Base-by-base conservation (phyloP, 164 flowering plant genomes). In the Aristolochia contorta region DNA sequence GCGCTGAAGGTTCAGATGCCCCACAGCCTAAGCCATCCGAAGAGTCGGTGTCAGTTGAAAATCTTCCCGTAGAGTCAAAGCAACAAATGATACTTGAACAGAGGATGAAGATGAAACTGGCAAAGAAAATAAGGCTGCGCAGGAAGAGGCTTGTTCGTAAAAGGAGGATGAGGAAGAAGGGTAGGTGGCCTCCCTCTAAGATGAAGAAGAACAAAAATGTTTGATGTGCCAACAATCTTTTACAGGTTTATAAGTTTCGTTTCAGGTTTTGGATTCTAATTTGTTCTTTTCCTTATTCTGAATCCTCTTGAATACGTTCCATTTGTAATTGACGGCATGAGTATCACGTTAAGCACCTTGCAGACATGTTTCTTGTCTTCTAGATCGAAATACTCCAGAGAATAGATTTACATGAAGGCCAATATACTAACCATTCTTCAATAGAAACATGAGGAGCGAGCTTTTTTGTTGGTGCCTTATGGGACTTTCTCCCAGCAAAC, bases 141-240 rank as follows among this genome's bases (percentile, higher is more conserved):
- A 82, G 98, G 65, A 89, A 87, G 68, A 64, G 87, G 60, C 96
- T 92, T 16, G 77, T 89, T 21, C 81, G 84, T 43, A 92, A 92
- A 69, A 75, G 96, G 1, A 69, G 61, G 18, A 30, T 92, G 84
- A 85, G 98, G 79, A 89, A 92, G 90, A 89, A 87, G 82, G 96
- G 96, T 1, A 65, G 96, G 65, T 92, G 98, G 98, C 96, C 98
- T 12, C 98, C 96, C 71, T 85, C 96, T 1, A 92, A 89, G 84
- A 76, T 89, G 91, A 92, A 83, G 80, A 87, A 87, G 80, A 66
- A 73, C 76, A 84, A 84, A 76, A 89, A 87, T 67, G 91, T 87
- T 22, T 89, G 80, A 83, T 24, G 21, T 12, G 41, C 52, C 21
- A 45, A 27, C 30, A 2, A 2, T 27, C 30, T 27, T 27, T 61